These are phyloP conservation scores for Leishmania aethiopica DNA, from an alignment of 208 protist species.

Conservation along the genomic window DNA sequence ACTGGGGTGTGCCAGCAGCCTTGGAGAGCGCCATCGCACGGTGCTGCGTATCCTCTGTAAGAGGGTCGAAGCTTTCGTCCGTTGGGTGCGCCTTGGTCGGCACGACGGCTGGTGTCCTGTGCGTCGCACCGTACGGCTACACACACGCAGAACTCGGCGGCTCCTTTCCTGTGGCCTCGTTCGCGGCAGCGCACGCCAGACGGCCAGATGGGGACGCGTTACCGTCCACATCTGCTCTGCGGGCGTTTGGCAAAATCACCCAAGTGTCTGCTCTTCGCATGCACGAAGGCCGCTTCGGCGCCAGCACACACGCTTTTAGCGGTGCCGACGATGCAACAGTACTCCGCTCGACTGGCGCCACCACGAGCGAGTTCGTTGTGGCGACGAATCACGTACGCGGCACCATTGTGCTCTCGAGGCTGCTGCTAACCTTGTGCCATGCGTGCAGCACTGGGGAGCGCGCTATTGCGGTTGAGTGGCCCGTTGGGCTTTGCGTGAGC, in stretches of 20 bases:
- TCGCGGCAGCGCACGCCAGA: neutral
- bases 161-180: neutral
- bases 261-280: conserved; percentile 1
- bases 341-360: neutral
- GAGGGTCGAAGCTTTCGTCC: neutral
- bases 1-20: conserved; percentile 1
- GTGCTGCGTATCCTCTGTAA: neutral
- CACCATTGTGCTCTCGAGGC: conserved; percentile 19
- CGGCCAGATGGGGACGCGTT: neutral
- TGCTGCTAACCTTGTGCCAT: neutral
- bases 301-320: neutral
- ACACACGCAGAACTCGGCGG: neutral
- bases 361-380: conserved; percentile 11
- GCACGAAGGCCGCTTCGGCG: neutral
- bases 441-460: too few relatives aligned
- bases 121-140: conserved; percentile 17
- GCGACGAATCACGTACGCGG: conserved; percentile 23
- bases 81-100: conserved; percentile 18
- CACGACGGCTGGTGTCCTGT: conserved; percentile 17
- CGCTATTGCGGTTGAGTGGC: neutral
- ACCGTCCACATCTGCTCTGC: conserved; percentile 1
- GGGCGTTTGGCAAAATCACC: conserved; percentile 23
- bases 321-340: neutral
- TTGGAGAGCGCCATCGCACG: conserved; percentile 9
- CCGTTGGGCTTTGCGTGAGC: neutral